These are phyloP conservation scores for Pseudogymnoascus sp. DNA, from an alignment of 2,329 filamentous ascomycete species.

Conservation along the genomic window DNA sequence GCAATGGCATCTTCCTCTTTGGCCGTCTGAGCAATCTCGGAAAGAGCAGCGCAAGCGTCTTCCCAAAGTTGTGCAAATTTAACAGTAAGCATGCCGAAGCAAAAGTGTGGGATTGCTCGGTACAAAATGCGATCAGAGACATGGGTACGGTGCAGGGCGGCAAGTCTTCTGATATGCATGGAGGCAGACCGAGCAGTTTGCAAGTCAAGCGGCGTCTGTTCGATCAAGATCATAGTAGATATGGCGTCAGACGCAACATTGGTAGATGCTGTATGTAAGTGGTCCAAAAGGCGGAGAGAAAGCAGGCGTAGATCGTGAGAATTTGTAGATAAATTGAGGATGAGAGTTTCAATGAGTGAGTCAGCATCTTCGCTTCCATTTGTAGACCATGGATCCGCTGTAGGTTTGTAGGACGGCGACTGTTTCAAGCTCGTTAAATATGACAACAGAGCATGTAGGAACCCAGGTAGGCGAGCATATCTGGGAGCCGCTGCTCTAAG, in stretches of 20 bases:
- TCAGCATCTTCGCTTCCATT: slow-evolving; percentile 42
- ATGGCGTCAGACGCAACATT: slow-evolving; percentile 43
- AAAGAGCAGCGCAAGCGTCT: slow-evolving; percentile 66
- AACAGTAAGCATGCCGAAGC: slow-evolving; percentile 83
- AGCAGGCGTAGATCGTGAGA: slow-evolving; percentile 66
- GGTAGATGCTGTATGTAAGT: slow-evolving; percentile 45
- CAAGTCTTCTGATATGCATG: slow-evolving; percentile 73
- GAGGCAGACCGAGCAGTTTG: slow-evolving; percentile 69
- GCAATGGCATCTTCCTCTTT: slow-evolving; percentile 65
- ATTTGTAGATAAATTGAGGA: slow-evolving; percentile 65
- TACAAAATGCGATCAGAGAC: slow-evolving; percentile 56
- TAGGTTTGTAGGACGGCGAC: slow-evolving; percentile 10
- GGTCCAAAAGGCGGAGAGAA: slow-evolving; percentile 63
- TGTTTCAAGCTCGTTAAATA: slow-evolving; percentile 37
- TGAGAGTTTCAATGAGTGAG: slow-evolving; percentile 53
- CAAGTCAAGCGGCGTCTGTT: slow-evolving; percentile 69
- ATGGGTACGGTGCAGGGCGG: slow-evolving; percentile 48
- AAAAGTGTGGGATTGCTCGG: slow-evolving; percentile 67
- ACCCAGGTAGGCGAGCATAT: slow-evolving; percentile 58
- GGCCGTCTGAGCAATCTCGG: slow-evolving; percentile 62
- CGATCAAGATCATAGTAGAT: slow-evolving; percentile 64
- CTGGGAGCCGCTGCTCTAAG: slow-evolving; percentile 57
- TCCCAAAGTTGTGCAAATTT: slow-evolving; percentile 83
- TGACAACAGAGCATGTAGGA: slow-evolving; percentile 51
- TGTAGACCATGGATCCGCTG: slow-evolving; percentile 5